These are phyloP conservation scores for Populus hybrid DNA, from an alignment of 441 rosid genomes.

Conservation along the genomic window DNA sequence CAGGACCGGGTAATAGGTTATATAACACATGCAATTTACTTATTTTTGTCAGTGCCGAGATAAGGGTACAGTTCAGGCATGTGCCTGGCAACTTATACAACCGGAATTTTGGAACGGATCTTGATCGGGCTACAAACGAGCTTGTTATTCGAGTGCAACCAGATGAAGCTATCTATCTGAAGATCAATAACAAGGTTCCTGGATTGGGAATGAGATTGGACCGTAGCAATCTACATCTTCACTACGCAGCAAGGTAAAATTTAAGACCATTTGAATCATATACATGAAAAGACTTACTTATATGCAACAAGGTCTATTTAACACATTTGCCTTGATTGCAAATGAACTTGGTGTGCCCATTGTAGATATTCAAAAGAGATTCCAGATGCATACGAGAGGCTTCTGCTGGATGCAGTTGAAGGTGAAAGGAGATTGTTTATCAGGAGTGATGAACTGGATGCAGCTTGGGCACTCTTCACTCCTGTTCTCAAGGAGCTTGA, in stretches of 20 bases:
- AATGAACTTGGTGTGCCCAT: neutral
- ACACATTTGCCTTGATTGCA: neutral
- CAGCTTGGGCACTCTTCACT: slow-evolving; percentile 84
- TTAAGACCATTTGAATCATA: neutral
- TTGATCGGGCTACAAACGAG: slow-evolving; percentile 84
- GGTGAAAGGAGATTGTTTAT: slow-evolving; percentile 91
- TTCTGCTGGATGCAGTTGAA: slow-evolving; percentile 80
- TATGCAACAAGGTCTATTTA: neutral
- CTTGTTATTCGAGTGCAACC: slow-evolving; percentile 92
- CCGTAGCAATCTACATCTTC: slow-evolving; percentile 79
- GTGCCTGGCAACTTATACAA: slow-evolving; percentile 90
- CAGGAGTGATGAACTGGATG: slow-evolving; percentile 88
- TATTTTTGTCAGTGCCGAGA: slow-evolving; percentile 61
- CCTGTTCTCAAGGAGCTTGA: slow-evolving; percentile 77
- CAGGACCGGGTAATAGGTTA: neutral
- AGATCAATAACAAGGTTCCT: slow-evolving; percentile 94
- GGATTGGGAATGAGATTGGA: slow-evolving; percentile 96
- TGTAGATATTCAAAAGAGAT: slow-evolving; percentile 83
- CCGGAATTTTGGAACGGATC: slow-evolving; percentile 67
- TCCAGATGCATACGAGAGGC: slow-evolving; percentile 97
- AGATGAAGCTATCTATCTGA: slow-evolving; percentile 90
- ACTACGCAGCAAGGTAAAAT: slow-evolving; percentile 72
- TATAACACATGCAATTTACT: slow-evolving; percentile 1
- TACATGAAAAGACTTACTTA: neutral
- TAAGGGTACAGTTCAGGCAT: slow-evolving; percentile 85